Percentiles rank a stretch among this genome's conserved stretches.
phyloP scores from a whole-genome alignment of 352 stramenopile species.

The Elongisporangium prolatum region DNA sequence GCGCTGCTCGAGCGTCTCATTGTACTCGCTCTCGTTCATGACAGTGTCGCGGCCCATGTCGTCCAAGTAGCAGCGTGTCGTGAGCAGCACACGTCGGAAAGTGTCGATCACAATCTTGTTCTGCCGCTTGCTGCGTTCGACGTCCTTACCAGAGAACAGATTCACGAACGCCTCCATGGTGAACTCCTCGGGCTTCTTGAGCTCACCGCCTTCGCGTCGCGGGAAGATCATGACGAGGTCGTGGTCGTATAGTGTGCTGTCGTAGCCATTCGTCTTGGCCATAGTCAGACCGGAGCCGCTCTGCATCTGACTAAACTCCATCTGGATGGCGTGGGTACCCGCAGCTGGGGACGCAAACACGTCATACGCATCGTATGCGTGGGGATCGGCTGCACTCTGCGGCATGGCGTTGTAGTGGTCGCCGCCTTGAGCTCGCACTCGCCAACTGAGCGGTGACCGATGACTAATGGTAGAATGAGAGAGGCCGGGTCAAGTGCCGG shows the following conservation, averaged over 20 bases:
- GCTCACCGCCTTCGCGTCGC: conserved; percentile 49
- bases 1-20: conserved; percentile 34
- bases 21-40: conserved; percentile 43
- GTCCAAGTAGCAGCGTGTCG: conserved; percentile 64
- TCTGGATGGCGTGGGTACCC: conserved; percentile 26
- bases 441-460: too few relatives aligned
- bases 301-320: conserved; percentile 44
- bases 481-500: too few relatives aligned
- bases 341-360: conserved; percentile 26
- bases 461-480: too few relatives aligned
- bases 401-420: background rate
- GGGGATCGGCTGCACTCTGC: conserved; percentile 3
- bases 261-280: conserved; percentile 14
- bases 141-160: conserved; percentile 66
- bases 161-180: conserved; percentile 56
- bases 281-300: conserved; percentile 22
- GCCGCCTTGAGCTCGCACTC: too few relatives aligned
- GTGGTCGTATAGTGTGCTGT: conserved; percentile 65
- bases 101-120: conserved; percentile 58
- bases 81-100: conserved; percentile 68
- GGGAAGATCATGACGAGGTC: conserved; percentile 84
- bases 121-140: conserved; percentile 22
- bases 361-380: conserved; percentile 25
- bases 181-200: conserved; percentile 63
- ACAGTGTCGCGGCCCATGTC: conserved; percentile 46